Percentiles rank a stretch among this genome's conserved stretches.
Conservation (phyloP, 208 protist genomes). For the Strigomonas culicis region DNA sequence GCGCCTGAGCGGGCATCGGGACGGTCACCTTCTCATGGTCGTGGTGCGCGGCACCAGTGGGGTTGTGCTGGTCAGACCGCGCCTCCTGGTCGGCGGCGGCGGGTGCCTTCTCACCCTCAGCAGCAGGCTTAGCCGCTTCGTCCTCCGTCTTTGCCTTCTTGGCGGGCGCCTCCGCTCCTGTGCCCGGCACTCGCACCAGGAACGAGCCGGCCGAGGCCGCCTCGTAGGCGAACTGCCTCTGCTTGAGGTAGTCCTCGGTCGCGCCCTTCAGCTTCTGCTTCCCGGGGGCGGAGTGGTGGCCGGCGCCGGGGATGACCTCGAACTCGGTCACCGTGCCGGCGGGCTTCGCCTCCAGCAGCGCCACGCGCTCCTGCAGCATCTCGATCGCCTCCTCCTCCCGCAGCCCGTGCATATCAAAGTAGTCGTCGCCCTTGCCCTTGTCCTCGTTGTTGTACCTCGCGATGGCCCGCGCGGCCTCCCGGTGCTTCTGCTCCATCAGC, state of each 20-base stretch:
- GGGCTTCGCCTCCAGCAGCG: conserved; percentile 28
- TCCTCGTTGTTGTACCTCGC: conserved; percentile 47
- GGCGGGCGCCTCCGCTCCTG: neutral
- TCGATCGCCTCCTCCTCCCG: conserved; percentile 45
- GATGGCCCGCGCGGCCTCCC: conserved; percentile 39
- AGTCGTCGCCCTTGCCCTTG: conserved; percentile 46
- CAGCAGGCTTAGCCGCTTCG: neutral
- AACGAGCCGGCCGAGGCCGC: conserved; percentile 36
- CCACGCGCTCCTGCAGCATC: conserved; percentile 33
- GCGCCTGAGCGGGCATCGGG: neutral
- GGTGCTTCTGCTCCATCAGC: conserved; percentile 27
- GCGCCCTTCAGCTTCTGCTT: conserved; percentile 39
- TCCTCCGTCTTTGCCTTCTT: conserved; percentile 9
- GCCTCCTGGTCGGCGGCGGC: neutral
- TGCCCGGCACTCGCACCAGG: conserved; percentile 28
- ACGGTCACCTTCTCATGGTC: neutral
- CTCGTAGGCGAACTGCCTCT: conserved; percentile 31
- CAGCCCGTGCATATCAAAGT: conserved; percentile 58
- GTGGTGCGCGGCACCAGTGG: neutral
- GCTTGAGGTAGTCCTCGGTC: conserved; percentile 29
- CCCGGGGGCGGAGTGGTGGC: conserved; percentile 48
- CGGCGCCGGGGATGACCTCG: conserved; percentile 45
- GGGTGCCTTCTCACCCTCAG: neutral
- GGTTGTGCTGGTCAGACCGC: neutral
- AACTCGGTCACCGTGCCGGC: conserved; percentile 30